phyloP scores from a whole-genome alignment of 2,329 filamentous ascomycete genomes.

The Graphium sp. region DNA sequence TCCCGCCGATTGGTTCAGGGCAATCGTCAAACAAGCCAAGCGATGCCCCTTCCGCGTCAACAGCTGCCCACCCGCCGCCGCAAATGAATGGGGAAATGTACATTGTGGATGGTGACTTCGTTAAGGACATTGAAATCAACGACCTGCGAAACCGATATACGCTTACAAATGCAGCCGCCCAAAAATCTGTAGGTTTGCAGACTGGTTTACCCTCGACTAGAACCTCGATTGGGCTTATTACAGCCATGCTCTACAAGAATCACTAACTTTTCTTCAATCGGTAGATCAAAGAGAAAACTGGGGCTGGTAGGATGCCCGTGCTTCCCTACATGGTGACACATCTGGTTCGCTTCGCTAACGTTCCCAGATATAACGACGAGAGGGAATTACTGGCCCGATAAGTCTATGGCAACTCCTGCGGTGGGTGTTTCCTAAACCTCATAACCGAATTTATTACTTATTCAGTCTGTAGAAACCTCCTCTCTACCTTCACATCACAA shows the following conservation, averaged over 20 bases:
- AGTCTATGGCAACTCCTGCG: conserved; percentile 85
- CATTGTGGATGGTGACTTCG: conserved; percentile 90
- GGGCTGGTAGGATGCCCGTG: conserved; percentile 86
- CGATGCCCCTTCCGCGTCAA: conserved; percentile 30
- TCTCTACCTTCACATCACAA: conserved; percentile 88
- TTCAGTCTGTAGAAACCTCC: conserved; percentile 56
- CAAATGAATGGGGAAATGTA: conserved; percentile 77
- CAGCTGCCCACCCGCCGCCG: conserved; percentile 19
- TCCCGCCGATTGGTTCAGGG: conserved; percentile 62
- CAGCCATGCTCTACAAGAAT: not conserved
- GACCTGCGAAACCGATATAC: conserved; percentile 93
- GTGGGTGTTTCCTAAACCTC: conserved; percentile 36
- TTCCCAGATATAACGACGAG: conserved; percentile 89
- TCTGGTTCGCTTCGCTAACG: conserved; percentile 32
- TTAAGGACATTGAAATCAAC: conserved; percentile 98
- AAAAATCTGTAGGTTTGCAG: conserved; percentile 79
- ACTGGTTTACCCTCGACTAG: not conserved
- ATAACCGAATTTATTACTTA: conserved; percentile 5
- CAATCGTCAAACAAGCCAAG: too few relatives aligned
- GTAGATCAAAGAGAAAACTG: conserved; percentile 99
- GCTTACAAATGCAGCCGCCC: conserved; percentile 89
- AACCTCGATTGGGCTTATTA: not conserved
- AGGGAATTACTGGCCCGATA: conserved; percentile 93
- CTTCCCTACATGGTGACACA: conserved; percentile 30
- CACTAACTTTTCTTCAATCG: not conserved